Percentiles rank a stretch among this genome's conserved stretches.
phyloP scores from a whole-genome alignment of 2,329 filamentous ascomycete genomes.

The Fusarium lyarnte region DNA sequence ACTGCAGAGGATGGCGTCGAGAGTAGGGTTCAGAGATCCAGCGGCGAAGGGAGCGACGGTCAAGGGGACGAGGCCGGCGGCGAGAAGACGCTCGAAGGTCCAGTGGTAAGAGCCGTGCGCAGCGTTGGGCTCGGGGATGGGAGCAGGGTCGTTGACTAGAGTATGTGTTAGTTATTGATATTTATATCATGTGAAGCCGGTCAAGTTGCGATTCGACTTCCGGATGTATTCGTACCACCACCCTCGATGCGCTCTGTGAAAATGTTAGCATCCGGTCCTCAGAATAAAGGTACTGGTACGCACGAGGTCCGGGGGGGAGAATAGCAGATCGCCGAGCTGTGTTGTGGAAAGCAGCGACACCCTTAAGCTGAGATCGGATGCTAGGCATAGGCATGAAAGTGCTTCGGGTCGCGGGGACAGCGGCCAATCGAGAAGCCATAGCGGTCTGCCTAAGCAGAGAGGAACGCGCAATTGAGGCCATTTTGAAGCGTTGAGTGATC shows the following conservation, averaged over 20 bases:
- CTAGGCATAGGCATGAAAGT: constrained; percentile 47
- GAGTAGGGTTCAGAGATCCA: constrained; percentile 87
- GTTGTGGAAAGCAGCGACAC: constrained; percentile 86
- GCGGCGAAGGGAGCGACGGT: constrained; percentile 91
- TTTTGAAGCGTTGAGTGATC: constrained; percentile 45
- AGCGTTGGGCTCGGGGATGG: constrained; percentile 75
- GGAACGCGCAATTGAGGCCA: constrained; percentile 67
- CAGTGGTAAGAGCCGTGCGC: constrained; percentile 97
- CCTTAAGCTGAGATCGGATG: constrained; percentile 49
- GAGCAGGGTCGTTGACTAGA: constrained; percentile 85
- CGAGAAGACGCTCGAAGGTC: constrained; percentile 91
- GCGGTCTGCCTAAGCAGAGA: constrained; percentile 64
- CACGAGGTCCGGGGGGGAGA: constrained; percentile 87
- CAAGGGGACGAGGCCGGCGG: constrained; percentile 84
- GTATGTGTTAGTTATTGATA: constrained; percentile 13
- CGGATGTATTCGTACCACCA: constrained; percentile 65
- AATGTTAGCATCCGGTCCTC: constrained; percentile 54
- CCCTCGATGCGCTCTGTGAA: constrained; percentile 76
- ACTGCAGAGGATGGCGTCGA: constrained; percentile 86
- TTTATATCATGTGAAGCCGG: constrained; percentile 34
- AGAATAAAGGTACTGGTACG: constrained; percentile 48
- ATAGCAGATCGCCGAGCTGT: constrained; percentile 80
- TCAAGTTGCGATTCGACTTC: constrained; percentile 7
- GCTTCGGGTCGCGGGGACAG: constrained; percentile 51
- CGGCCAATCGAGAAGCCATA: constrained; percentile 52